Evolutionary conservation across 495 filamentous ascomycete genomes (phyloP), one percentile per base, ranked within the genome.

Genomic region (Neurospora intermedia): DNA sequence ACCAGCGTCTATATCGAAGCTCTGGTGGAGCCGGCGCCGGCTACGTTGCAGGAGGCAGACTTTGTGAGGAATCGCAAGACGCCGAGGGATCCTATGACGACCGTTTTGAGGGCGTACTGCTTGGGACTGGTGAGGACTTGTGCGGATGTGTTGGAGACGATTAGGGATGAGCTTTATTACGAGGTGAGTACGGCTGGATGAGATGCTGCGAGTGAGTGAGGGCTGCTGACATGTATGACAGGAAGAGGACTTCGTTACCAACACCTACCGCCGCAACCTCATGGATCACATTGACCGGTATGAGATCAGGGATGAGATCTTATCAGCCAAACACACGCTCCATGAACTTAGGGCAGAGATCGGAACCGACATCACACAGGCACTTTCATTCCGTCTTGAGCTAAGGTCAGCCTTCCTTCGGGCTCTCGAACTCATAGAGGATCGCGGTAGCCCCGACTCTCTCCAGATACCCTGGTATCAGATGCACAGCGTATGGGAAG

Each of bases 221-320:
- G 13, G 41, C 79, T 87, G 41, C 79, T 87, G 69, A 85, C 71
- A 23, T n/a, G 27, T 10, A 7, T 0, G 18, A 45, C 31, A 96
- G 92, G 96, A 99, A 83, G 96, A 99, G 82, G 96, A 99, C 77
- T 98, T 98, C 76, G 92, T 94, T 31, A 93, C 92, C 5, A 93
- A 96, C 79, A 89, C 94, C 0, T 98, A 95, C 79, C 91, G 93
- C 74, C 88, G 94, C 39, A 87, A 86, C 54, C 86, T 99, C 0
- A 82, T 98, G 39, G 87, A 90, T 43, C 80, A 86, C 6, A 85
- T 94, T 45, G 85, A 89, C 41, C 77, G 81, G 7, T 81, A 84
- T 6, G 83, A 87, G 11, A 88, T 95, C 54, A 78, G 87, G 31
- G 79, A 83, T n/a, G 76, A 91, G 42, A 81, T 97, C 54, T 83